These are phyloP conservation scores for Astrocystis sublimbata DNA, from an alignment of 495 filamentous ascomycete genomes.

Conservation along the genomic window DNA sequence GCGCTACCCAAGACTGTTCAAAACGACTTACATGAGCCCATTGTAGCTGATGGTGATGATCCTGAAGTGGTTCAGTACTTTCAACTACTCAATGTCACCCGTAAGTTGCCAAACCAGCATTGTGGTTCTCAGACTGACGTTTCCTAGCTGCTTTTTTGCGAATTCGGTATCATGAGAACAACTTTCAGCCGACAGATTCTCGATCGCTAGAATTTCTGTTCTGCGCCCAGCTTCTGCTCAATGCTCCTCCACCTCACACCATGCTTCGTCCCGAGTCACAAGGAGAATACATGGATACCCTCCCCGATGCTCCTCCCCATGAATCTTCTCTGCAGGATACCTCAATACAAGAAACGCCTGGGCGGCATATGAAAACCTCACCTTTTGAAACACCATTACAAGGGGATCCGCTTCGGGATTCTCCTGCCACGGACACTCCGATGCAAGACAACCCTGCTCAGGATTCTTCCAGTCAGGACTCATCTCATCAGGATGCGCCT, in stretches of 20 bases:
- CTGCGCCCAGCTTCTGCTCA: slow-evolving; percentile 60
- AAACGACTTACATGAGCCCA: slow-evolving; percentile 53
- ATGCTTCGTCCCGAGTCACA: background rate
- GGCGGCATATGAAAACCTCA: too few species aligned
- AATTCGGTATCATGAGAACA: slow-evolving; percentile 42
- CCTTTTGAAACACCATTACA: too few species aligned
- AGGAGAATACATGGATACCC: too few species aligned
- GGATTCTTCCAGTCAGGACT: too few species aligned
- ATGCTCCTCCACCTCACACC: slow-evolving; percentile 8
- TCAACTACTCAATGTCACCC: slow-evolving; percentile 58
- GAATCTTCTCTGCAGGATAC: too few species aligned
- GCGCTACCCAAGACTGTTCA: slow-evolving; percentile 62
- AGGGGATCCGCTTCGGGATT: too few species aligned
- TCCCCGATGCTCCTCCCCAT: background rate
- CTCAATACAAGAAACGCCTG: too few species aligned
- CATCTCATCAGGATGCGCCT: too few species aligned
- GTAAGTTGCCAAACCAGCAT: slow-evolving; percentile 44
- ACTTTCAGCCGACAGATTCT: slow-evolving; percentile 65
- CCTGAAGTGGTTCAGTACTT: slow-evolving; percentile 59
- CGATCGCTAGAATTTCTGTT: slow-evolving; percentile 68
- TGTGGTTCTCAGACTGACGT: slow-evolving; percentile 14
- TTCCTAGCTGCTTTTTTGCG: slow-evolving; percentile 38
- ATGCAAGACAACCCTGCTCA: too few species aligned
- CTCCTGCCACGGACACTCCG: too few species aligned
- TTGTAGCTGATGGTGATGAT: slow-evolving; percentile 57